Evolutionary conservation across 805 yeast genomes (phyloP), one percentile per base, ranked within the genome.

Genomic region (Ogataea polymorpha): DNA sequence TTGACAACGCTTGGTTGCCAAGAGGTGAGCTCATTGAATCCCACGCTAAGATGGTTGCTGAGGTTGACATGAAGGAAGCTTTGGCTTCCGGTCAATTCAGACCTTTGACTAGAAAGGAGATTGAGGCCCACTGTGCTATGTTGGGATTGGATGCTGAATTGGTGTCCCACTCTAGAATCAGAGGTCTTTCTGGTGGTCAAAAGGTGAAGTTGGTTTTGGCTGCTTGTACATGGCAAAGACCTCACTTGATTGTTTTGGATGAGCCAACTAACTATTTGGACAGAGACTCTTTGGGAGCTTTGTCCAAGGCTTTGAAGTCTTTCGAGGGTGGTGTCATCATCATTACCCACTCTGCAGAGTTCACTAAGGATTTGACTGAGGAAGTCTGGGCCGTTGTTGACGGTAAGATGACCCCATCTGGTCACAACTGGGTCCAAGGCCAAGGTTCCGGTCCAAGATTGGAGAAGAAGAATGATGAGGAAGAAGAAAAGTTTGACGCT

Each of bases 141-240:
- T 79, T 93, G 75, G 99, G 99, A 79, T 80, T 93, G 70, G 99
- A 93, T 58, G 82, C 98, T 65, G 99, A 93, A 80, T 83, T 93
- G 75, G 99, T 93, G 72, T 87, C 99, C 49, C 99, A 93, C 83
- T 90, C 99, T 60, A 91, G 97, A 81, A 93, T 93, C 74, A 90
- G 97, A 81, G 98, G 99, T 86, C 82, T 93, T 67, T 93, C 99
- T 61, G 99, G 99, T 85, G 99, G 99, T 80, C 99, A 93, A 82
- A 93, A 93, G 84, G 99, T 93, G 75, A 93, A 93, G 79, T 86
- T 93, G 71, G 99, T 93, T 66, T 78, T 93, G 66, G 99, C 99
- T 74, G 99, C 98, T 74, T 88, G 98, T 84, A 90, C 98, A 48
- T 93, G 99, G 99, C 97, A 91, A 80, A 91, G 98, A 82, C 99